A percentile compares a stretch with the other conserved stretches of the same genome.
These are phyloP conservation scores for Aspergillus japonicus DNA, from an alignment of 2,329 filamentous ascomycete genomes.

Conservation along the genomic window DNA sequence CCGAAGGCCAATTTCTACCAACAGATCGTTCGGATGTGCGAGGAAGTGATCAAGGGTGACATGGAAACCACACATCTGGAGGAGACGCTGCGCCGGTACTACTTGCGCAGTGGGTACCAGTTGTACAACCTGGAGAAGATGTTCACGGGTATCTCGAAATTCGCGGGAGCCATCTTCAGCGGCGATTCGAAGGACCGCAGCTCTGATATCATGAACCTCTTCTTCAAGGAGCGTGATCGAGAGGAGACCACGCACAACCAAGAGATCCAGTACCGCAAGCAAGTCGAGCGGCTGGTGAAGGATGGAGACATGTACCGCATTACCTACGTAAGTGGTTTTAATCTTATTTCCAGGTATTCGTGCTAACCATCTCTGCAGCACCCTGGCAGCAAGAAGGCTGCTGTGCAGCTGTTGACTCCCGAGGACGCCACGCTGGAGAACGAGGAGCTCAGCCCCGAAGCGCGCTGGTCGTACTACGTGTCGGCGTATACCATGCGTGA, in stretches of 20 bases:
- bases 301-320: conserved; percentile 90
- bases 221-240: conserved; percentile 74
- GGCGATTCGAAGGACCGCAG: conserved; percentile 91
- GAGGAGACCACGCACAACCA: conserved; percentile 86
- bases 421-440: conserved; percentile 78
- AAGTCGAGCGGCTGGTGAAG: conserved; percentile 88
- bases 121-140: conserved; percentile 91
- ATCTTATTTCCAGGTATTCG: neutral
- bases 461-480: conserved; percentile 90
- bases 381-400: conserved; percentile 66
- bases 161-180: conserved; percentile 79
- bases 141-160: conserved; percentile 74
- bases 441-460: conserved; percentile 62
- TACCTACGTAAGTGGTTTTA: conserved; percentile 70
- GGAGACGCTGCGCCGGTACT: conserved; percentile 87
- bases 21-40: conserved; percentile 79
- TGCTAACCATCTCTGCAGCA: conserved; percentile 49
- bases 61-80: conserved; percentile 82
- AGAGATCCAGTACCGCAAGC: conserved; percentile 86
- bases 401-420: conserved; percentile 79
- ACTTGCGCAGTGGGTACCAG: conserved; percentile 86
- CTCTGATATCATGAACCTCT: conserved; percentile 82
- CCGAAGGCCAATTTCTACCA: conserved; percentile 74
- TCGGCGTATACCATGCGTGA: conserved; percentile 87
- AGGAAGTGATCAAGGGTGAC: conserved; percentile 80